Evolutionary conservation across 2,329 filamentous ascomycete species (phyloP).

Genomic region (Periconia digitata): DNA sequence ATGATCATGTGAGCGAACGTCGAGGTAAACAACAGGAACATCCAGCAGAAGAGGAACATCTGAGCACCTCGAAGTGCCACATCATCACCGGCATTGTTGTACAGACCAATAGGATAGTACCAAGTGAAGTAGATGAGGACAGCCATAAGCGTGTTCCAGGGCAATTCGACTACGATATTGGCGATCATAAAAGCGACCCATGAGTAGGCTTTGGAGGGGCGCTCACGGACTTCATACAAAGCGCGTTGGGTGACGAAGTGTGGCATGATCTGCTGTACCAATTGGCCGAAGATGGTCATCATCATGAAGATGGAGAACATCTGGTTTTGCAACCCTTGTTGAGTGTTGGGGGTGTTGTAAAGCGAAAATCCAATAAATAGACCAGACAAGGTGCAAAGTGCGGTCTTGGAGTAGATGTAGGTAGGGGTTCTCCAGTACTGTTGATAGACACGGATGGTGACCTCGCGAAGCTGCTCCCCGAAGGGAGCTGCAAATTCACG

Average conservation of each 20-base stretch:
- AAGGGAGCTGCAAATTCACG: conserved; percentile 83
- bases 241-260: conserved; percentile 81
- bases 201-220: conserved; percentile 79
- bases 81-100: conserved; percentile 66
- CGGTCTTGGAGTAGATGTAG: conserved; percentile 83
- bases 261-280: conserved; percentile 81
- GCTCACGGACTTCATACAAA: conserved; percentile 82
- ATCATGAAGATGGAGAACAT: conserved; percentile 87
- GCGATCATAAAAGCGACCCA: conserved; percentile 85
- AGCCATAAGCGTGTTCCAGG: conserved; percentile 78
- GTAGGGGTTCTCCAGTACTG: conserved; percentile 90
- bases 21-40: conserved; percentile 77
- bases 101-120: conserved; percentile 84
- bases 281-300: conserved; percentile 75
- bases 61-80: conserved; percentile 71
- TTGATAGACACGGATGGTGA: conserved; percentile 75
- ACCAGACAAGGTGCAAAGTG: conserved; percentile 65
- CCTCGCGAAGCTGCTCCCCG: conserved; percentile 64
- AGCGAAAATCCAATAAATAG: conserved; percentile 85
- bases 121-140: conserved; percentile 77
- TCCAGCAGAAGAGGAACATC: conserved; percentile 75
- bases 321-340: conserved; percentile 81
- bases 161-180: conserved; percentile 81
- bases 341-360: conserved; percentile 68
- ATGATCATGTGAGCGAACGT: conserved; percentile 82